Conservation (phyloP, 163 green algal genomes). For the Scenedesmus sp. region DNA sequence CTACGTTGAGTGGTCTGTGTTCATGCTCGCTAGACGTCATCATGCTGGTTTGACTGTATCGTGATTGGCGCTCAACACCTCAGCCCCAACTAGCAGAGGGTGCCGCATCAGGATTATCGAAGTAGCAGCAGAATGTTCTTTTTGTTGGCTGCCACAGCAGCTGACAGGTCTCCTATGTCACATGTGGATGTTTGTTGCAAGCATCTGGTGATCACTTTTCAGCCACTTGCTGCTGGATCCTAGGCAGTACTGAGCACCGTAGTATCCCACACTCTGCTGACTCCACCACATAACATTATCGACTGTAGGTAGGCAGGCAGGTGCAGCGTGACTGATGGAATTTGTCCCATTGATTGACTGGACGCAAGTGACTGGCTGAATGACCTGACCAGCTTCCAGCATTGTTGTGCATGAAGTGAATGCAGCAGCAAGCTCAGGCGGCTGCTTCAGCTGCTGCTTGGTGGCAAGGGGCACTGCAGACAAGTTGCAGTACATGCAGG, state of each 20-base stretch:
- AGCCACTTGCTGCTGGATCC: neutral
- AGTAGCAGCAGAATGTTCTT: neutral
- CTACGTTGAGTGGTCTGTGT: neutral
- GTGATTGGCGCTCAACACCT: neutral
- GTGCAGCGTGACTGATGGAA: neutral
- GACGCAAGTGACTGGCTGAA: neutral
- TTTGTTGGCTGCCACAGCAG: neutral
- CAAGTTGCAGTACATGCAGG: neutral
- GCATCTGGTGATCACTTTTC: neutral
- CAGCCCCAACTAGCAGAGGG: neutral
- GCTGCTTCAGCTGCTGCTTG: neutral
- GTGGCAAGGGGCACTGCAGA: neutral
- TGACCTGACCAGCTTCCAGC: neutral
- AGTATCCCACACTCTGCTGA: neutral
- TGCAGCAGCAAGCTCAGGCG: neutral
- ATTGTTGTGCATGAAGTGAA: neutral
- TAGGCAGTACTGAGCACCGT: neutral
- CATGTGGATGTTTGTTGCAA: neutral
- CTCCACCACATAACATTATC: neutral
- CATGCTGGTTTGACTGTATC: neutral
- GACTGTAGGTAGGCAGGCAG: neutral
- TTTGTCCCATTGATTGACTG: neutral
- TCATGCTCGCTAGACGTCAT: neutral
- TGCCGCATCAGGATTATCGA: neutral
- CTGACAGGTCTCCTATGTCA: neutral